Evolutionary conservation across 2,329 filamentous ascomycete species (phyloP).

Genomic region (Beauveria asiatica): DNA sequence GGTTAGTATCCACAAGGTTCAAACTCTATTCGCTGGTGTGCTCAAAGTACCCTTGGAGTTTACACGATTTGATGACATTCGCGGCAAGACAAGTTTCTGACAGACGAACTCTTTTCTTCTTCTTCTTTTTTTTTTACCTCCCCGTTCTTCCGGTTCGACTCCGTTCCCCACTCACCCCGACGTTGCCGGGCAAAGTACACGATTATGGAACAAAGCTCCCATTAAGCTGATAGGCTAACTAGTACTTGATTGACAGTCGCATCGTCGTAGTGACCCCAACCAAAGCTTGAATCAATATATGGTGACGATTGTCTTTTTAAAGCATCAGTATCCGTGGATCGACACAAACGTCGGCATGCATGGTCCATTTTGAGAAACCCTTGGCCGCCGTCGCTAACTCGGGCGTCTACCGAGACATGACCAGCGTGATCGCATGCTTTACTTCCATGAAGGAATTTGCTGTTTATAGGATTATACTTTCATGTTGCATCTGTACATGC

Average conservation of each 20-base stretch:
- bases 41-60: not conserved
- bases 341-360: not conserved
- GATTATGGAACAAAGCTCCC: not conserved
- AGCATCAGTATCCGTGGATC: not conserved
- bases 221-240: not conserved
- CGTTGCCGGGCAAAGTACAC: not conserved
- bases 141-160: not conserved
- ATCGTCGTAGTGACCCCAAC: too few relatives aligned
- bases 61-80: not conserved
- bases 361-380: not conserved
- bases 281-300: not conserved
- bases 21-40: conserved; percentile 1
- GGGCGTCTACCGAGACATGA: not conserved
- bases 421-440: not conserved
- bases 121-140: not conserved
- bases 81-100: not conserved
- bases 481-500: not conserved
- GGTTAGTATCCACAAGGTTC: not conserved
- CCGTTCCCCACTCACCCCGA: not conserved
- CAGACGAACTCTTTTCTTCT: not conserved
- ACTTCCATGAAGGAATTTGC: too few relatives aligned
- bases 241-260: not conserved
- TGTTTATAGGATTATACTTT: not conserved
- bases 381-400: not conserved
- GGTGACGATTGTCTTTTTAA: not conserved